Conservation (phyloP, 345 rosid genomes). For the Anacardium occidentale region DNA sequence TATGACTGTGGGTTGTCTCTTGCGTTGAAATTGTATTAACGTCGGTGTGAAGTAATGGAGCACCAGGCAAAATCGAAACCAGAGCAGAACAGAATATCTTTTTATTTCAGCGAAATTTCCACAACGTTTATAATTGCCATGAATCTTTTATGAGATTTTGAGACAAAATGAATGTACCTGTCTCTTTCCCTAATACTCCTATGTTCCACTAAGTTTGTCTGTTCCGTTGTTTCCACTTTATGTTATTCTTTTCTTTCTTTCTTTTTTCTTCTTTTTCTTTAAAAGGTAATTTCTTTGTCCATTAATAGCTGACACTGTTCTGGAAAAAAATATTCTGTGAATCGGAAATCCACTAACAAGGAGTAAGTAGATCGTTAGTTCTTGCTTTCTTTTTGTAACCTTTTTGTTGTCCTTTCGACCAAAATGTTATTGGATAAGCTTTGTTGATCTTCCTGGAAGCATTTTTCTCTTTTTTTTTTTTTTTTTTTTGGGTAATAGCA, state of each 20-base stretch:
- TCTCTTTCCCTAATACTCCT: not conserved
- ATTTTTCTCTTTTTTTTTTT: not conserved
- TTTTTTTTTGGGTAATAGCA: too few species aligned
- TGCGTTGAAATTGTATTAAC: conserved; percentile 8
- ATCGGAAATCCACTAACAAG: not conserved
- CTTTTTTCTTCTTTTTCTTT: too few species aligned
- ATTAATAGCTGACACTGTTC: too few species aligned
- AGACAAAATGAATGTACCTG: conserved; percentile 14
- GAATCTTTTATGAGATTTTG: conserved; percentile 19
- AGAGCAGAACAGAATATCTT: not conserved
- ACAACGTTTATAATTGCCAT: conserved; percentile 19
- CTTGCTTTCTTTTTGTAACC: conserved; percentile 8
- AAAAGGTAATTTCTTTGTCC: too few species aligned
- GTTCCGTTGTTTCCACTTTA: not conserved
- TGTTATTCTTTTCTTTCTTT: not conserved
- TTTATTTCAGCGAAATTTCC: conserved; percentile 1
- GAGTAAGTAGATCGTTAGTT: not conserved
- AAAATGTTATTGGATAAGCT: not conserved
- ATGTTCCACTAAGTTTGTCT: conserved; percentile 6
- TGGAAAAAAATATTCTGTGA: too few species aligned
- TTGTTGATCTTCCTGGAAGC: not conserved
- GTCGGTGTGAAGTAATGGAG: not conserved
- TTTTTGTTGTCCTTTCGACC: not conserved
- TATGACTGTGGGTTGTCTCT: conserved; percentile 21
- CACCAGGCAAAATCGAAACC: not conserved